Base-by-base conservation (phyloP, 176 grass and related monocot genomes). In the Zea mays region DNA sequence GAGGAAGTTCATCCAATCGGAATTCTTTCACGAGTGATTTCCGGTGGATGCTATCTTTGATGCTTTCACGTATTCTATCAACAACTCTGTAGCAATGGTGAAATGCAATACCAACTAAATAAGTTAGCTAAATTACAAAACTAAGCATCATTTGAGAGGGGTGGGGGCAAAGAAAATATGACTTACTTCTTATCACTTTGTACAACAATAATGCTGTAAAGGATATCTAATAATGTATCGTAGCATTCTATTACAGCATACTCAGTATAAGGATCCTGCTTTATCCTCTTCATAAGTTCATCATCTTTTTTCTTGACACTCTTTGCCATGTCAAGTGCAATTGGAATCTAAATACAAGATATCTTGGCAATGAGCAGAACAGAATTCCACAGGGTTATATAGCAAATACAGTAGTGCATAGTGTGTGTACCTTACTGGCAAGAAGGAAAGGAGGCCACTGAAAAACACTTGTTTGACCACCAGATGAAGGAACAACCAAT, bases 371-470 rank as follows among this genome's bases (percentile, higher is more conserved):
- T 84, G 41, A 71, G 63, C 4, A 86, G 20, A 49, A 74, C 6
- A 58, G 5, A 44, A 39, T 15, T 36, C 62, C 14, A 64, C 14
- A 5, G 1, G 6, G 27, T 64, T 58, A 83, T 64, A 7, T 20
- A 64, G 33, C 16, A n/a, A 58, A 49, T 66, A 69, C n/a, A 79
- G 34, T 36, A 80, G 5, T 62, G 45, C 2, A 87, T 35, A 13
- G 2, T 51, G 49, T 55, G 50, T 60, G 62, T 86, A 99, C 96
- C 90, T 92, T 99, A 79, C 92, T 99, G 48, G 92, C 96, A 76
- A 99, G 96, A 82, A 99, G 96, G 73, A 94, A 99, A 79, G 87
- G 89, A 85, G 96, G 96, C 89, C 92, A 99, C 38, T 92, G 96
- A 51, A 90, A 67, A 79, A 93, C 96, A 57, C 43, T 79, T 81